These are phyloP conservation scores for Leishmania guyanensis DNA, from an alignment of 208 protist genomes.

Conservation along the genomic window DNA sequence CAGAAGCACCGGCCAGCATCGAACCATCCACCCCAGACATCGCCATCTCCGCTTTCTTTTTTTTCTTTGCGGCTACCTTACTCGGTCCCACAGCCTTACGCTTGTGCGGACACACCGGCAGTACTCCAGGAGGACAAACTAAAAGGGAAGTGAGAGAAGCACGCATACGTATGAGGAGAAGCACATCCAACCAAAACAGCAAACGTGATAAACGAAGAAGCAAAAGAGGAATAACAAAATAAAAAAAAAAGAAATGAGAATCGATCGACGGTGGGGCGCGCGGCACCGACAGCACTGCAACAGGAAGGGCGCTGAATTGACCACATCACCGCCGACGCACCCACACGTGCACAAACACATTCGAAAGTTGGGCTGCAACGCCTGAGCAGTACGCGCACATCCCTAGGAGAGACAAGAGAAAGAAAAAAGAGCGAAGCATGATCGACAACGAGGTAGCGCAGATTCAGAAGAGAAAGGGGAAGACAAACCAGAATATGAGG, in stretches of 20 bases:
- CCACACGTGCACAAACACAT: not conserved
- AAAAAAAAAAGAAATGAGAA: not conserved
- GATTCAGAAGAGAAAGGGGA: not conserved
- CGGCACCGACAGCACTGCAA: not conserved
- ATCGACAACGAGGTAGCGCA: not conserved
- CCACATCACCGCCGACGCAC: not conserved
- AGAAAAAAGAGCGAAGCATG: not conserved
- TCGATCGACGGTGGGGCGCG: not conserved
- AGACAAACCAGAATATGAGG: not conserved
- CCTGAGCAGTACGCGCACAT: not conserved
- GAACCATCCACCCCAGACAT: not conserved
- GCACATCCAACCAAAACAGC: slow-evolving; percentile 1
- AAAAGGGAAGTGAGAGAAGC: not conserved
- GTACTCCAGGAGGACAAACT: slow-evolving; percentile 2
- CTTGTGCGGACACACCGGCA: not conserved
- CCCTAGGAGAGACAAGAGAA: not conserved
- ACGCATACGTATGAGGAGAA: not conserved
- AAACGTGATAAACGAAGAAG: not conserved
- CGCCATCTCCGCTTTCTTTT: not conserved
- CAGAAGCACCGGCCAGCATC: not conserved
- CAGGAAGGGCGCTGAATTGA: not conserved
- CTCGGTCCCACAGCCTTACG: not conserved
- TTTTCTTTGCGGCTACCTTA: not conserved
- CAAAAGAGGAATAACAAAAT: not conserved
- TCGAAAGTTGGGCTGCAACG: not conserved